Evolutionary conservation across 106 monocot species (phyloP), one percentile per base, ranked within the genome.

Genomic region (Platanthera zijinensis): DNA sequence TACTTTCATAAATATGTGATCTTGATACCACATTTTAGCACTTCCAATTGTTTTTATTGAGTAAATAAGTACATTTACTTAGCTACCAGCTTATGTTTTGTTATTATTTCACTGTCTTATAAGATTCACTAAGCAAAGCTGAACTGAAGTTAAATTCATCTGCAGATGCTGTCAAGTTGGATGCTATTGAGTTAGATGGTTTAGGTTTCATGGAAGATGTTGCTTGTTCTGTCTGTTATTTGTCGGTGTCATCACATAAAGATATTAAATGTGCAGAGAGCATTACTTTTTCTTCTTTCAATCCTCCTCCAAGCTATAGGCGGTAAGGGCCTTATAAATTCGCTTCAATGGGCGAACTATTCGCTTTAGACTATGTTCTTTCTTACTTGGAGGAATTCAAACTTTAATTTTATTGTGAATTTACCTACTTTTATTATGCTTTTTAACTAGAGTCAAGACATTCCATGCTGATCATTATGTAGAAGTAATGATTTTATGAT

Each of bases 221-320:
- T 51, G 47, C 89, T 51, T 75, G 84, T 74, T 86, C 90, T 25
- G 76, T 94, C 63, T 47, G 78, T 50, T 88, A 90, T 80, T 80
- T 94, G 72, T 48, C 87, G 22, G 32, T 78, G 45, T 72, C 85
- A 32, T 81, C 83, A 68, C 72, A 74, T 48, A 81, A 83, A 62
- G 90, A 92, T 48, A 80, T 99, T 49, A 85, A 84, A 76, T 99
- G 94, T 72, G 57, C 90, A 48, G 92, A 90, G 47, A 92, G 82
- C 79, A 82, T 99, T 71, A 82, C 86, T 53, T 94, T 92, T 86
- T 99, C 99, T 80, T 92, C 99, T 45, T 92, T 99, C 52, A 99
- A 99, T 69, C 99, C 99, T 79, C 92, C 99, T 85, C 99, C 94
- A 64, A 92, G 81, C 86, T 90, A 94, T 78, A 90, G 99, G 72